A percentile compares a stretch with the other conserved stretches of the same genome.
Conservation (phyloP, 345 rosid species). For the Aethionema arabicum region DNA sequence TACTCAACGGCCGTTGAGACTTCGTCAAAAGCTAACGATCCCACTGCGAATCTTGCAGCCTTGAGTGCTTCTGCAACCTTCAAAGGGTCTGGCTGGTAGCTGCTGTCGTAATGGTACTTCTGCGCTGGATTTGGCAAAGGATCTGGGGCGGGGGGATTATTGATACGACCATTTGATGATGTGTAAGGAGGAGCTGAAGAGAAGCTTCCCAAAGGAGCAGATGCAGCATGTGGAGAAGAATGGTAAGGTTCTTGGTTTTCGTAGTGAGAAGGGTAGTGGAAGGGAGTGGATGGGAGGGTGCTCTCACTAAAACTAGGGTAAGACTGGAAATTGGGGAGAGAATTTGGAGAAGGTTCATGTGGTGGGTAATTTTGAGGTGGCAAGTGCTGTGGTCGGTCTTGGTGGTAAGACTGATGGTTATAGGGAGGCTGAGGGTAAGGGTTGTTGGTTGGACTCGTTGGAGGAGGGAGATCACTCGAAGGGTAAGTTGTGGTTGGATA, state of each 20-base stretch:
- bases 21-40: constrained; percentile 95
- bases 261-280: constrained; percentile 60
- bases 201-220: constrained; percentile 55
- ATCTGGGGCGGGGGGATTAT: constrained; percentile 44
- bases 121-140: constrained; percentile 44
- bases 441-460: constrained; percentile 45
- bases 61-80: constrained; percentile 91
- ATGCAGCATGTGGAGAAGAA: constrained; percentile 48
- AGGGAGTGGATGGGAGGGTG: constrained; percentile 66
- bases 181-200: constrained; percentile 51
- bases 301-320: constrained; percentile 84
- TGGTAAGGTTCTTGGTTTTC: constrained; percentile 70
- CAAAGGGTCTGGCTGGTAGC: constrained; percentile 85
- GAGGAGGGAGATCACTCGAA: constrained; percentile 51
- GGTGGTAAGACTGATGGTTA: constrained; percentile 55
- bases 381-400: constrained; percentile 59
- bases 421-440: constrained; percentile 49
- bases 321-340: constrained; percentile 85
- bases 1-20: constrained; percentile 78
- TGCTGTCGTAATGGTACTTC: constrained; percentile 68
- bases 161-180: constrained; percentile 42
- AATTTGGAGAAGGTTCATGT: constrained; percentile 51
- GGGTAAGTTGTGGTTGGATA: constrained; percentile 45
- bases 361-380: constrained; percentile 53
- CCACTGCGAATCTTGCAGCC: constrained; percentile 97